Evolutionary conservation across 108 stramenopile genomes (phyloP).

Genomic region (Hondaea fermentalgiana): DNA sequence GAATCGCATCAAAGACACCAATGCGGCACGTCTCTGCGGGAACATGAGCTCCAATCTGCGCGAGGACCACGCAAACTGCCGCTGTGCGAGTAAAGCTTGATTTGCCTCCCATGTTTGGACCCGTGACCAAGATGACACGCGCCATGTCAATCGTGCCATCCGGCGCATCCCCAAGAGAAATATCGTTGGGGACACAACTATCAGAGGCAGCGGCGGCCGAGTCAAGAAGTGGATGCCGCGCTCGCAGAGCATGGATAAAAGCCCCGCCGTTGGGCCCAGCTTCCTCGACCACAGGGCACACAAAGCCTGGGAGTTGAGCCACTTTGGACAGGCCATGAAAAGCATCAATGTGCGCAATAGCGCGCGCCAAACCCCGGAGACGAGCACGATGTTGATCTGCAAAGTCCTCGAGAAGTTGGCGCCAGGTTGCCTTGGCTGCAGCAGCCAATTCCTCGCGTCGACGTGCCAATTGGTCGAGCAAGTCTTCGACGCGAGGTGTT

Average conservation of each 20-base stretch:
- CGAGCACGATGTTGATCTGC: not conserved
- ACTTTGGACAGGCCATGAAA: not conserved
- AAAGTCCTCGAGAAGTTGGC: not conserved
- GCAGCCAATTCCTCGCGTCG: not conserved
- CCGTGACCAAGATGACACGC: not conserved
- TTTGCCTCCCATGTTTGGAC: slow-evolving; percentile 35
- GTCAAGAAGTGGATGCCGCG: not conserved
- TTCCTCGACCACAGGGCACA: not conserved
- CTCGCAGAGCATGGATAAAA: not conserved
- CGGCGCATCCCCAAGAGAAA: not conserved
- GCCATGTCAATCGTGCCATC: not conserved
- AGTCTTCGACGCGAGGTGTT: not conserved
- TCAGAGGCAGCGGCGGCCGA: not conserved
- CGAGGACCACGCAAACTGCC: slow-evolving; percentile 72
- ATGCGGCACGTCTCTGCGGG: slow-evolving; percentile 73
- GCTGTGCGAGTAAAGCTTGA: slow-evolving; percentile 1
- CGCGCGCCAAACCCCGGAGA: not conserved
- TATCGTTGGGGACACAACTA: not conserved
- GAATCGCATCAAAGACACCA: slow-evolving; percentile 58
- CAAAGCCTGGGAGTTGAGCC: not conserved
- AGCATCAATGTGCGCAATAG: not conserved
- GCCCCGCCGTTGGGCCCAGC: not conserved
- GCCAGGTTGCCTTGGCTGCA: not conserved
- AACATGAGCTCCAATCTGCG: slow-evolving; percentile 82
- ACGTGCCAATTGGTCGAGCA: not conserved